Conservation (phyloP, 108 stramenopile species). For the Nitzschia sp. region DNA sequence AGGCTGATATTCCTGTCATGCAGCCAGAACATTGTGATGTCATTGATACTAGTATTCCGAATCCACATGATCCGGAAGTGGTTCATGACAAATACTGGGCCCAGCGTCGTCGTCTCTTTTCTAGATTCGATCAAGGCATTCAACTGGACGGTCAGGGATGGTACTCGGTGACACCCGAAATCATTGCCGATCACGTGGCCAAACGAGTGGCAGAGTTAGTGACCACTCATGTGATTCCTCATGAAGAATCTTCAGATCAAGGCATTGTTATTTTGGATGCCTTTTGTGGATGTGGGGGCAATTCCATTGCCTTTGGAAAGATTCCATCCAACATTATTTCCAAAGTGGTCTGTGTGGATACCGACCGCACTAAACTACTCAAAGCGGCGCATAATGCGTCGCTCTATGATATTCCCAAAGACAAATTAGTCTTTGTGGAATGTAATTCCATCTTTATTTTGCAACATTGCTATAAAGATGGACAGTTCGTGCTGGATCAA, state of each 20-base stretch:
- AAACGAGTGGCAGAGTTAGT: conserved; percentile 49
- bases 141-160: conserved; percentile 93
- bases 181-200: conserved; percentile 90
- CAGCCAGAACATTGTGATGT: conserved; percentile 17
- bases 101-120: conserved; percentile 91
- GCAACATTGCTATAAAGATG: conserved; percentile 72
- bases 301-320: conserved; percentile 85
- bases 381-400: conserved; percentile 93
- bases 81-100: conserved; percentile 95
- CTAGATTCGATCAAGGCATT: conserved; percentile 88
- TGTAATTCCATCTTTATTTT: conserved; percentile 78
- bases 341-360: conserved; percentile 86
- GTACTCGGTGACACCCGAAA: conserved; percentile 97
- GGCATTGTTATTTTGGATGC: conserved; percentile 86
- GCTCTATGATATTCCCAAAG: conserved; percentile 81
- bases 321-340: conserved; percentile 58
- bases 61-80: conserved; percentile 69
- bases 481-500: conserved; percentile 63
- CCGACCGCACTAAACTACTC: conserved; percentile 84
- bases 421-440: conserved; percentile 81
- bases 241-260: conserved; percentile 3
- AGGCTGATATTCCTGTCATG: conserved; percentile 10
- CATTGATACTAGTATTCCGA: conserved; percentile 46
- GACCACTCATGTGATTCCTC: conserved; percentile 27
- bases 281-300: conserved; percentile 95